Conservation (phyloP, 495 filamentous ascomycete genomes). For the Rusavskia elegans region DNA sequence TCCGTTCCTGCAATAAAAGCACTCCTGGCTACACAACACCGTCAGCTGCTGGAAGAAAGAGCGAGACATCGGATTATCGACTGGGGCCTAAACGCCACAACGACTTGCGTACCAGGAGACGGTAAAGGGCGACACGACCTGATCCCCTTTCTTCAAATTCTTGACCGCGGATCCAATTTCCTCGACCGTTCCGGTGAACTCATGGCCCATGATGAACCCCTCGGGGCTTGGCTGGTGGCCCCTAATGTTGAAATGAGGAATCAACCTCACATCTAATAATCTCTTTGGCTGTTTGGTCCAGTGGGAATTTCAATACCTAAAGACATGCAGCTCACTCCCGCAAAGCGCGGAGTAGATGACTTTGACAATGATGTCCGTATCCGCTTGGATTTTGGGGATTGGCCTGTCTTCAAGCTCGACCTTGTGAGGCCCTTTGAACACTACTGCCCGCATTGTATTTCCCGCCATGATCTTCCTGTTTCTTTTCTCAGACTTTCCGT, state of each 20-base stretch:
- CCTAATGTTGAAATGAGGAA: too few species aligned
- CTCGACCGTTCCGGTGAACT: conserved; percentile 67
- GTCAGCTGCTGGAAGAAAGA: neutral
- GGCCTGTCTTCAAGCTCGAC: conserved; percentile 32
- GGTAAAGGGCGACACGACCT: conserved; percentile 72
- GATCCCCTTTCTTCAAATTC: conserved; percentile 57
- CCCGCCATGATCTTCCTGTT: too few species aligned
- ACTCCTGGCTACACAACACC: conserved; percentile 40
- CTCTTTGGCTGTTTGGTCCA: too few species aligned
- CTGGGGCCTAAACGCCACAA: neutral
- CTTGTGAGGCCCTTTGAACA: conserved; percentile 32
- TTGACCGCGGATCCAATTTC: conserved; percentile 53
- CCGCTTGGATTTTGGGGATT: conserved; percentile 44
- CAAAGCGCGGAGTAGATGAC: conserved; percentile 77
- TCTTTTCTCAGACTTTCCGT: neutral
- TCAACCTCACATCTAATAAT: too few species aligned
- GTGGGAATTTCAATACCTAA: too few species aligned
- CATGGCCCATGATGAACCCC: conserved; percentile 22
- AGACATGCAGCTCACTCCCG: conserved; percentile 86
- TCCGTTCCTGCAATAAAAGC: conserved; percentile 80
- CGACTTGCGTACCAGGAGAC: conserved; percentile 53
- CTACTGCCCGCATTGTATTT: conserved; percentile 29
- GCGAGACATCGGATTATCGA: too few species aligned
- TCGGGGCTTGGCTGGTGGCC: conserved; percentile 11
- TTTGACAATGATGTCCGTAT: conserved; percentile 70